Conservation (phyloP, 495 filamentous ascomycete genomes). For the Pyrenula aspistea region DNA sequence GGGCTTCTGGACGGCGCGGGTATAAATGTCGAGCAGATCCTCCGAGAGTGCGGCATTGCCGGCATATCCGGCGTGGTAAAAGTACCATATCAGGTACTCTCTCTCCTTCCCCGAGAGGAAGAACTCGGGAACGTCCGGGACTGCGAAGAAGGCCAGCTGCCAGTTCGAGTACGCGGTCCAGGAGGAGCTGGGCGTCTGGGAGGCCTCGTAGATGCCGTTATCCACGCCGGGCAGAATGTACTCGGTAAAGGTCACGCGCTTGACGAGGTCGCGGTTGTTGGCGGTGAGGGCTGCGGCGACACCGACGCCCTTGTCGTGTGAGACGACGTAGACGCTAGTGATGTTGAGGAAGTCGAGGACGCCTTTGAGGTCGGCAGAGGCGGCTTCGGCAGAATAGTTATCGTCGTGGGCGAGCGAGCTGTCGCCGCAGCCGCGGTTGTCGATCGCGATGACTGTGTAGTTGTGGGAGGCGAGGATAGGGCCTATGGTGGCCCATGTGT, state of each 20-base stretch:
- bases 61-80: constrained; percentile 23
- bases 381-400: constrained; percentile 20
- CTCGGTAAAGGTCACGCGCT: constrained; percentile 17
- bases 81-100: constrained; percentile 30
- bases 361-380: constrained; percentile 20
- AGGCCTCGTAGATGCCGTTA: constrained; percentile 11
- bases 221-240: constrained; percentile 26
- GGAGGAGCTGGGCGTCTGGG: constrained; percentile 10
- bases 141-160: constrained; percentile 30
- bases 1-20: not conserved
- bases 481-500: constrained; percentile 42
- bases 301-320: constrained; percentile 29
- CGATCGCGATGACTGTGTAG: constrained; percentile 32
- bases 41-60: not conserved
- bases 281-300: constrained; percentile 20
- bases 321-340: constrained; percentile 19
- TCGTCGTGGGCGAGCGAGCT: constrained; percentile 17
- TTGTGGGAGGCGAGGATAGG: constrained; percentile 45
- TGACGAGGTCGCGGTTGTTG: constrained; percentile 15
- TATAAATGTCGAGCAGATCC: not conserved
- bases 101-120: constrained; percentile 24
- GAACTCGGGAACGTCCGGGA: constrained; percentile 28
- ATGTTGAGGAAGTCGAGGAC: constrained; percentile 28
- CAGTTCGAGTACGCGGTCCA: constrained; percentile 25
- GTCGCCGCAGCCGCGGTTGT: constrained; percentile 26